These are phyloP conservation scores for Cyberlindnera maclurae DNA, from an alignment of 805 yeast species.

Conservation along the genomic window DNA sequence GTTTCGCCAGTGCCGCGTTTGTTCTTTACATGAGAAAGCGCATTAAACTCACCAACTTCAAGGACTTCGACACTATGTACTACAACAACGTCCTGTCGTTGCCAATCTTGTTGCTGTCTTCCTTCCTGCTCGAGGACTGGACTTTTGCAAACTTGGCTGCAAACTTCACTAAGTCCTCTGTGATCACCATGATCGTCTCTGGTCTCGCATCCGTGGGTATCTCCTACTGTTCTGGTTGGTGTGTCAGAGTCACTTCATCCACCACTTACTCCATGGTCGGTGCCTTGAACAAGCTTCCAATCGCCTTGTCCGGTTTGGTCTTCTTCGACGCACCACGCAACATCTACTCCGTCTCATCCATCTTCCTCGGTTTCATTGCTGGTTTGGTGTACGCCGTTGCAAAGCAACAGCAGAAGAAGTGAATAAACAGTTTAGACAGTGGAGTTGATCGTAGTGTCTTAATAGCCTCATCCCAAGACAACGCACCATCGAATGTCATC, in stretches of 20 bases:
- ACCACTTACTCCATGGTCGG: slow-evolving; percentile 99
- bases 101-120: slow-evolving; percentile 74
- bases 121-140: slow-evolving; percentile 90
- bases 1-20: slow-evolving; percentile 89
- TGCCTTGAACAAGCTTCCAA: slow-evolving; percentile 96
- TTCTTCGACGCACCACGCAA: slow-evolving; percentile 95
- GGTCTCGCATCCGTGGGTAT: slow-evolving; percentile 95
- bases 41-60: slow-evolving; percentile 92
- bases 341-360: slow-evolving; percentile 85
- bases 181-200: slow-evolving; percentile 79
- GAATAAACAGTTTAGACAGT: neutral
- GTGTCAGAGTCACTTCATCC: slow-evolving; percentile 97
- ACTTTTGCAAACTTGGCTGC: slow-evolving; percentile 62
- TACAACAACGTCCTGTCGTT: slow-evolving; percentile 92
- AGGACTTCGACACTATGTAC: slow-evolving; percentile 96
- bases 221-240: slow-evolving; percentile 99
- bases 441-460: too few species aligned
- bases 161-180: slow-evolving; percentile 71
- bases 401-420: slow-evolving; percentile 67
- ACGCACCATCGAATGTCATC: too few species aligned
- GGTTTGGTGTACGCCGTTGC: slow-evolving; percentile 96
- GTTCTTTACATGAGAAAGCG: slow-evolving; percentile 96
- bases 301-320: slow-evolving; percentile 88
- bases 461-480: too few species aligned
- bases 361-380: slow-evolving; percentile 87